Evolutionary conservation across 768 basidiomycete species (phyloP).

Genomic region (Gloeostereum incarnatum): DNA sequence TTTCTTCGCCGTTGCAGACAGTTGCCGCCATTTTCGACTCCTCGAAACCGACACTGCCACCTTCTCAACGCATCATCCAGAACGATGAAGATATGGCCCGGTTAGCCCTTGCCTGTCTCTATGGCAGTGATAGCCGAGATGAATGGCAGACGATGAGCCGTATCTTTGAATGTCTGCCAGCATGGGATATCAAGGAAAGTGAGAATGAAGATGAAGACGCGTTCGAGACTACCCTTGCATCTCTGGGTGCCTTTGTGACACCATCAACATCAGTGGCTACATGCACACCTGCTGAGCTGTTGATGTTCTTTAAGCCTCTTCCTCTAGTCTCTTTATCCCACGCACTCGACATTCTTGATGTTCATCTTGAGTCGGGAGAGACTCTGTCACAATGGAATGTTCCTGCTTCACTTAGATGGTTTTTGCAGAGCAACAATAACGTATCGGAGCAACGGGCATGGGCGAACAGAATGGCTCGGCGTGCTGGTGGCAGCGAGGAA

Average conservation of each 20-base stretch:
- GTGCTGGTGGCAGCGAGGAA: constrained; percentile 46
- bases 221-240: constrained; percentile 73
- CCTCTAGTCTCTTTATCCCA: constrained; percentile 67
- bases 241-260: constrained; percentile 70
- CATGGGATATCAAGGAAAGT: constrained; percentile 61
- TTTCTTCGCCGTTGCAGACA: constrained; percentile 56
- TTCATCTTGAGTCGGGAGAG: constrained; percentile 92
- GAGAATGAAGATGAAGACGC: constrained; percentile 63
- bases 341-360: constrained; percentile 84
- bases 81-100: constrained; percentile 80
- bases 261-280: constrained; percentile 56
- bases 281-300: constrained; percentile 59
- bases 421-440: constrained; percentile 68
- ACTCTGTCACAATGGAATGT: constrained; percentile 85
- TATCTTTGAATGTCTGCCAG: constrained; percentile 95
- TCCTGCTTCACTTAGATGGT: constrained; percentile 80
- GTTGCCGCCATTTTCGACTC: constrained; percentile 77
- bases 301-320: constrained; percentile 77
- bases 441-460: constrained; percentile 65
- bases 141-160: constrained; percentile 81
- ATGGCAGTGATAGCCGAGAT: constrained; percentile 64
- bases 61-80: constrained; percentile 62
- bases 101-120: constrained; percentile 81
- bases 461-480: constrained; percentile 80
- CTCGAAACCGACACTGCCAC: constrained; percentile 81